Base-by-base conservation (phyloP, 345 rosid genomes). In the Sapria himalayana region DNA sequence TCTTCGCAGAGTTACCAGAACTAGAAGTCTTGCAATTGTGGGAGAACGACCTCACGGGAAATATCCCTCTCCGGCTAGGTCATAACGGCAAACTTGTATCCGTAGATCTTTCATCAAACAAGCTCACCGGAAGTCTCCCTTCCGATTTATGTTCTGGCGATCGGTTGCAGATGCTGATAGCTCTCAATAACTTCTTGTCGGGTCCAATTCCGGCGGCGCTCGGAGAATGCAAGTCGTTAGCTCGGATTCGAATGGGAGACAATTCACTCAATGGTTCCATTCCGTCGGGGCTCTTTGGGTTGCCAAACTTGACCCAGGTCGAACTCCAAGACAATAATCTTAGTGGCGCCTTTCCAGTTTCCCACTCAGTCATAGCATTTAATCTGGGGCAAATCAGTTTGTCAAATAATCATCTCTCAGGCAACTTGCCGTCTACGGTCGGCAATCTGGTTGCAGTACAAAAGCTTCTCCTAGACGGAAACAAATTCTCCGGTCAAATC, bases 41-140 rank as follows among this genome's bases (percentile, higher is more conserved):
- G 93, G 96, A 80, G 27, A 85, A 85, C 37, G 80, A 80, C 45
- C 76, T 85, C 63, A 80, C 96, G 3, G 85, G 77, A 20, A 74
- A 61, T 21, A 72, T 80, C 29, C 91, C 93, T 7, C 69, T 52
- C 46, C 61, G 56, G 7, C 22, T 85, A 15, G 93, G 96, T 9
- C 61, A 51, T 16, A 85, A 76, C 37, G 81, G 79, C 17, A 72
- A 63, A 36, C 68, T 80, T 14, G 40, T 16, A 29, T 15, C 60
- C 38, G 60, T 84, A 1, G 95, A 84, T 63, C 74, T 84, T 32
- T 80, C 96, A 1, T 76, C 93, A 3, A 85, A 85, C 41, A 79
- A 80, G 44, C 60, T 85, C 34, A 85, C 85, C 6, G 91, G 91
- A 9, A 55, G 58, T 51, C 52, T 85, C 33, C 93, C 93, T 25